phyloP scores from a whole-genome alignment of 2,329 filamentous ascomycete genomes.

The Colletotrichum horii region DNA sequence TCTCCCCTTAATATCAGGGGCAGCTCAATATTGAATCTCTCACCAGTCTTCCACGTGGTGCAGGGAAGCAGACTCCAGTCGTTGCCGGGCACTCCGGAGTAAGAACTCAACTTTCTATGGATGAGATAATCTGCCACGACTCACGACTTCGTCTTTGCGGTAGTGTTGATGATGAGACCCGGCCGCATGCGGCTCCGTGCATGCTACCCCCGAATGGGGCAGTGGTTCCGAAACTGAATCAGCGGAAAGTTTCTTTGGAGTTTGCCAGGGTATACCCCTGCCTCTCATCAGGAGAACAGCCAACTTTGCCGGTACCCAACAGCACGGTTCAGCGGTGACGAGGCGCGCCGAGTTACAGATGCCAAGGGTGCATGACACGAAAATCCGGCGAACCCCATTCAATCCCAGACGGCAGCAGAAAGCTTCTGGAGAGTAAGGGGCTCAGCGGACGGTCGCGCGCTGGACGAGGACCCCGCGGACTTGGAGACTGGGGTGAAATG shows the following conservation, averaged over 20 bases:
- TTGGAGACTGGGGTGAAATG: neutral
- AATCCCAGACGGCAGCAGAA: slow-evolving; percentile 20
- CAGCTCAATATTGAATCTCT: neutral
- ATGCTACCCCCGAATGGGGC: neutral
- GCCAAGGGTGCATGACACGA: slow-evolving; percentile 12
- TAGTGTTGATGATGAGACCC: neutral
- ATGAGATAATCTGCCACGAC: neutral
- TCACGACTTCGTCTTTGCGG: neutral
- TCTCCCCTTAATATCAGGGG: slow-evolving; percentile 17
- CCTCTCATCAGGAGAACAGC: neutral
- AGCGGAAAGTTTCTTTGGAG: slow-evolving; percentile 6
- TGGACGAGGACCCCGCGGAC: neutral
- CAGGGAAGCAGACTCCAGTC: neutral
- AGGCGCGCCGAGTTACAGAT: slow-evolving; percentile 5
- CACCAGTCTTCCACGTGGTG: neutral
- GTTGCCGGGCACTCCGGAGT: slow-evolving; percentile 8
- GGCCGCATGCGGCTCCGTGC: neutral
- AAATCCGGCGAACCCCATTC: neutral
- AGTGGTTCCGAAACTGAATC: slow-evolving; percentile 18
- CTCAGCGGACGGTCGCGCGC: neutral
- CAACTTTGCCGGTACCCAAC: neutral
- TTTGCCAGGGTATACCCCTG: slow-evolving; percentile 4
- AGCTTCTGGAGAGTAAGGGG: slow-evolving; percentile 13
- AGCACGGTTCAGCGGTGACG: slow-evolving; percentile 2
- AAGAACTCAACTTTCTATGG: neutral